Conservation (phyloP, 2,329 filamentous ascomycete genomes). For the Clonostachys chloroleuca region DNA sequence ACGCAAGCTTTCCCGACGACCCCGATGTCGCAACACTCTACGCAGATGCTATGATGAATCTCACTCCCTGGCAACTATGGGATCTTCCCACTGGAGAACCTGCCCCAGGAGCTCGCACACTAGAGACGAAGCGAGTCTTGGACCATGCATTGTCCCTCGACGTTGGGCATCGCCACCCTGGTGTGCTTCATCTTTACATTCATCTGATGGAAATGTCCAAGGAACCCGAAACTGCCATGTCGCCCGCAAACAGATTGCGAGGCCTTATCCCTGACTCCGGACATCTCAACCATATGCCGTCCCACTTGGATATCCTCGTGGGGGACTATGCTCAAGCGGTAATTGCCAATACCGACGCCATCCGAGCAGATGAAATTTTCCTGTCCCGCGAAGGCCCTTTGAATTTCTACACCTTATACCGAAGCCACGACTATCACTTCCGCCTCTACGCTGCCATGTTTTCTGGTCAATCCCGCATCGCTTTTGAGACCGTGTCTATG, state of each 20-base stretch:
- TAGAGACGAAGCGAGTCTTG: conserved; percentile 10
- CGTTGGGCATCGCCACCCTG: conserved; percentile 51
- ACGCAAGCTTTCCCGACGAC: conserved; percentile 29
- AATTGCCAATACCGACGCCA: conserved; percentile 61
- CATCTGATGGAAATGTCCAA: conserved; percentile 76
- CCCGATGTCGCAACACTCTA: conserved; percentile 28
- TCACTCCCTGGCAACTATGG: conserved; percentile 42
- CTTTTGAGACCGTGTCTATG: conserved; percentile 52
- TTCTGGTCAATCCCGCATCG: conserved; percentile 57
- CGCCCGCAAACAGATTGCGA: conserved; percentile 57
- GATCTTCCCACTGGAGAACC: conserved; percentile 21
- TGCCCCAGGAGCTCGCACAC: conserved; percentile 8
- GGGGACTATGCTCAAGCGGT: conserved; percentile 68
- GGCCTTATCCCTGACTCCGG: conserved; percentile 64
- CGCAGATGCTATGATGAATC: conserved; percentile 41
- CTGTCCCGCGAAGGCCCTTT: conserved; percentile 51
- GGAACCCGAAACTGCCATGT: conserved; percentile 57
- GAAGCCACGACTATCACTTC: conserved; percentile 72
- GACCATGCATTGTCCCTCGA: conserved; percentile 6
- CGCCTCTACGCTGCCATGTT: conserved; percentile 77
- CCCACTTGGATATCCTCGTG: conserved; percentile 69
- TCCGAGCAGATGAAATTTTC: conserved; percentile 64
- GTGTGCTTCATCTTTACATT: conserved; percentile 71
- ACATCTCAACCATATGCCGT: conserved; percentile 73
- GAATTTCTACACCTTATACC: conserved; percentile 76